Conservation (phyloP, 2,329 filamentous ascomycete genomes). For the Fusarium kyushuense region DNA sequence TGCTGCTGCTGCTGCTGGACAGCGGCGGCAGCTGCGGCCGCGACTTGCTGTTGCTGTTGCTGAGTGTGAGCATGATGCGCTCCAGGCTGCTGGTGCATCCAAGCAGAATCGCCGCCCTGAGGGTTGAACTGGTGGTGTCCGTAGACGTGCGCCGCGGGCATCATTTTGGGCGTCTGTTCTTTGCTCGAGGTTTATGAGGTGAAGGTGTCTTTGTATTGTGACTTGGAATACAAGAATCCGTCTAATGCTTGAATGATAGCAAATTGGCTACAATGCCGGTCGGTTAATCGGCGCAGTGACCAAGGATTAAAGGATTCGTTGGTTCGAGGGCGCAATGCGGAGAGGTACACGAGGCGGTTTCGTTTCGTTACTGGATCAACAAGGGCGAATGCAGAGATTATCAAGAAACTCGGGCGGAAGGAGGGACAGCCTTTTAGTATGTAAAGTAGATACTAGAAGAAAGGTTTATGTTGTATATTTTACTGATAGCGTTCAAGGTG, state of each 20-base stretch:
- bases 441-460: neutral
- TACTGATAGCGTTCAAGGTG: constrained; percentile 13
- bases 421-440: constrained; percentile 9
- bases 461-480: constrained; percentile 5
- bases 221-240: neutral
- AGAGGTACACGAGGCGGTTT: constrained; percentile 31
- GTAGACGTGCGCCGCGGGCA: constrained; percentile 73
- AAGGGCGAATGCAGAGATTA: constrained; percentile 6
- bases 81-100: constrained; percentile 74
- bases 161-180: constrained; percentile 61
- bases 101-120: constrained; percentile 69
- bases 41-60: constrained; percentile 60
- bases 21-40: constrained; percentile 61
- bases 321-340: constrained; percentile 40
- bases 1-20: constrained; percentile 69
- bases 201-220: neutral
- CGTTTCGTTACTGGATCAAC: constrained; percentile 1
- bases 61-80: constrained; percentile 70
- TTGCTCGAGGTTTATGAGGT: constrained; percentile 12
- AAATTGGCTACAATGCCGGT: constrained; percentile 9
- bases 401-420: neutral
- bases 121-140: constrained; percentile 75
- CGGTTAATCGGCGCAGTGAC: constrained; percentile 29
- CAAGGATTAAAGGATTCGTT: constrained; percentile 23
- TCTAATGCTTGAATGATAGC: constrained; percentile 6